A percentile compares a stretch with the other conserved stretches of the same genome.
phyloP scores from a whole-genome alignment of 805 yeast species.

The Saccharomycopsis vini region DNA sequence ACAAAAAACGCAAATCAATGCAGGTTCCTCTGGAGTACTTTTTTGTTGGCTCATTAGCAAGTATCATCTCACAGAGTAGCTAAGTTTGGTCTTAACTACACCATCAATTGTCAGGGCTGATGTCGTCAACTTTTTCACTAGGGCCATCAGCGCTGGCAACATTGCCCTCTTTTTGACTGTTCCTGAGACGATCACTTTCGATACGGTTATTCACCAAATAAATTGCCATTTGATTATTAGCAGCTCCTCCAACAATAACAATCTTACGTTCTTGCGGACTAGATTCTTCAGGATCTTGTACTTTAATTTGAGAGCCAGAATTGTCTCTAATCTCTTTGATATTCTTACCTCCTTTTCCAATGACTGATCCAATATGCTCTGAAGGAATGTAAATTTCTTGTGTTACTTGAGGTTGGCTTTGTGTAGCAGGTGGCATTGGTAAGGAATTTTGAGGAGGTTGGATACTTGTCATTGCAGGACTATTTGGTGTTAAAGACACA shows the following conservation, averaged over 20 bases:
- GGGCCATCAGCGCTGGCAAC: too few species aligned
- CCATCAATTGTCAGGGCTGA: too few species aligned
- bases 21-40: too few species aligned
- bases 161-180: neutral
- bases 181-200: constrained; percentile 48
- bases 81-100: too few species aligned
- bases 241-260: constrained; percentile 57
- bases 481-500: constrained; percentile 13
- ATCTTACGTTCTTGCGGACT: constrained; percentile 46
- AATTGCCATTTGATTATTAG: constrained; percentile 64
- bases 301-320: constrained; percentile 68
- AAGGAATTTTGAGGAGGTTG: constrained; percentile 8
- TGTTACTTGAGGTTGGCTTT: constrained; percentile 33
- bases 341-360: constrained; percentile 80
- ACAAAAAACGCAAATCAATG: too few species aligned
- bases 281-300: constrained; percentile 51
- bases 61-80: too few species aligned
- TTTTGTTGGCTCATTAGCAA: too few species aligned
- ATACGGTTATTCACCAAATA: constrained; percentile 64
- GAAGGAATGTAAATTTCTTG: constrained; percentile 73
- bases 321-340: constrained; percentile 67
- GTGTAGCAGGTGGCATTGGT: constrained; percentile 11
- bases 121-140: too few species aligned
- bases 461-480: constrained; percentile 13
- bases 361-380: constrained; percentile 71